Evolutionary conservation across 2,329 filamentous ascomycete genomes (phyloP), one percentile per base, ranked within the genome.

Genomic region (Ascochyta rabiei): DNA sequence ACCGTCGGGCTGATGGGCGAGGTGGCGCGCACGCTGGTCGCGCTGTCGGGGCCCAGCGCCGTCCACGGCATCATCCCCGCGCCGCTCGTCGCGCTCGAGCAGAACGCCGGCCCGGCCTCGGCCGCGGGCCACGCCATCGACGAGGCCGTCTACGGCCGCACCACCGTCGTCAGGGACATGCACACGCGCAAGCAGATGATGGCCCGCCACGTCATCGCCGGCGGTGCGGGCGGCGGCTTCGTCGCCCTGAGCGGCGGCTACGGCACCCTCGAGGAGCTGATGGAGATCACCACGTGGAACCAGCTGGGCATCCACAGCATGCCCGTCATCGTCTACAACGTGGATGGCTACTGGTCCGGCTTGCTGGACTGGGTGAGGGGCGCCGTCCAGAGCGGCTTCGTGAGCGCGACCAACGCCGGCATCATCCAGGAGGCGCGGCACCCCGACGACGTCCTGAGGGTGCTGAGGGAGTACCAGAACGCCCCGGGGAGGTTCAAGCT

Each of bases 1-100:
- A 98, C 93, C 2, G 86, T 91, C 33, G 95, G 95, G 9, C 84
- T 99, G 40, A 99, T 99, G 95, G 95, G 95, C 71, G 92, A 97
- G 73, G 77, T 98, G 10, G 91, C 95, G 40, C 89, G 88, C 67
- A 93, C 91, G 0, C 86, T 99, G 24, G 91, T 96, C 63, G 82
- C 89, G 0, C 85, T 97, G 59, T 87, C 88, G 5, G 93, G 95
- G 2, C 91, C 93, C 0, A 76, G 86, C 45, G 79, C 89, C 12
- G 95, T 98, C 15, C 93, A 97, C 78, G 95, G 95, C 70, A 90
- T 99, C 73, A 97, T 99, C 68, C 95, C 95, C 5, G 84, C 88
- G 46, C 89, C 93, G 0, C 84, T 99, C 6, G 86, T 97, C 39
- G 84, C 84, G 63, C 89, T 88, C 74, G 93, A 97, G 78, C 88